Evolutionary conservation across 2,329 filamentous ascomycete genomes (phyloP).

Genomic region (Pseudogymnoascus sp.): DNA sequence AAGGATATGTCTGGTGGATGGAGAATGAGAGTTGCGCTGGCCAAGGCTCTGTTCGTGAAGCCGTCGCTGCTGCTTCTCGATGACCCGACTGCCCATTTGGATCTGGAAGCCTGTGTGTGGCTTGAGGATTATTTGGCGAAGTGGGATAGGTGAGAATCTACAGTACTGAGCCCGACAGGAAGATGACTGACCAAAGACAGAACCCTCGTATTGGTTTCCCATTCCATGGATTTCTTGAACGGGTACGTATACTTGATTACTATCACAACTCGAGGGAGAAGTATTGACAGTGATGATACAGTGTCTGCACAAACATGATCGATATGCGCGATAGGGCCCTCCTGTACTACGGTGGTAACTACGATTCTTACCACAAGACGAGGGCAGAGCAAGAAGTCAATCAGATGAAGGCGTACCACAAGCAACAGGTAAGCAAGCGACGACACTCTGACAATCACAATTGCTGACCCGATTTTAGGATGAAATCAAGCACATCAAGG

Average conservation of each 20-base stretch:
- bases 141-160: conserved; percentile 57
- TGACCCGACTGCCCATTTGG: conserved; percentile 97
- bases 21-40: conserved; percentile 98
- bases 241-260: conserved; percentile 30
- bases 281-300: background rate
- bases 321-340: conserved; percentile 90
- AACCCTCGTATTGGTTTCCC: conserved; percentile 91
- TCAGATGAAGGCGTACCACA: conserved; percentile 97
- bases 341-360: conserved; percentile 99
- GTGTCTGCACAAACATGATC: conserved; percentile 97
- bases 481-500: conserved; percentile 99
- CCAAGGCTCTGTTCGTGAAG: conserved; percentile 97
- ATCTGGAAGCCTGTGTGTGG: conserved; percentile 99
- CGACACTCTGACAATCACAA: background rate
- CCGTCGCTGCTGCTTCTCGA: conserved; percentile 92
- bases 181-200: conserved; percentile 35
- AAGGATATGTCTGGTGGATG: conserved; percentile 99
- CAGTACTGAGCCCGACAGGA: background rate
- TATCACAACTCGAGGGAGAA: background rate
- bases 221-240: conserved; percentile 98
- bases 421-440: conserved; percentile 60
- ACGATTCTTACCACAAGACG: conserved; percentile 96
- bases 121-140: conserved; percentile 99
- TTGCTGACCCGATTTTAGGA: conserved; percentile 40
- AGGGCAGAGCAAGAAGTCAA: conserved; percentile 90